Evolutionary conservation across 2,329 filamentous ascomycete genomes (phyloP).

Genomic region (Trichoderma harzianum): DNA sequence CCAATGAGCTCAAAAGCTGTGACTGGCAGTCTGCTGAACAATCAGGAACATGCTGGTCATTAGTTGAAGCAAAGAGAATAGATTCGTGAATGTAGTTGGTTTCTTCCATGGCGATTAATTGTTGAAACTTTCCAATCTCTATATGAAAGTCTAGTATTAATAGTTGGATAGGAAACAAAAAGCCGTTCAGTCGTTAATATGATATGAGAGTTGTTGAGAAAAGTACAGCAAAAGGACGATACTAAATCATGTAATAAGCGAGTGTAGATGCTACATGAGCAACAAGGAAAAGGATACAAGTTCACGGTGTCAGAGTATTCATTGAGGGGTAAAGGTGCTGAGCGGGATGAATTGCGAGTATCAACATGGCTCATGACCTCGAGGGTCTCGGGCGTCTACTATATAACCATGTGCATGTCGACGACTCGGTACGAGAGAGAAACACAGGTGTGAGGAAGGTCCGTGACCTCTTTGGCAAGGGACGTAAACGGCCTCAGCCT

Average conservation of each 20-base stretch:
- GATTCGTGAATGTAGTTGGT: neutral
- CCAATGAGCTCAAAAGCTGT: conserved; percentile 31
- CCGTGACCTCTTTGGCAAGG: neutral
- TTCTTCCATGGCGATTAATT: neutral
- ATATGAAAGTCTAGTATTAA: neutral
- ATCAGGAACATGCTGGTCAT: conserved; percentile 30
- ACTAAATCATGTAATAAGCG: neutral
- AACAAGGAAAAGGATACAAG: neutral
- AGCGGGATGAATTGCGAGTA: neutral
- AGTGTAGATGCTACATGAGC: neutral
- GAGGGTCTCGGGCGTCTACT: neutral
- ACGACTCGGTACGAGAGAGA: neutral
- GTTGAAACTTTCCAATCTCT: neutral
- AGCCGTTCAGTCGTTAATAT: neutral
- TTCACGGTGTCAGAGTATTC: neutral
- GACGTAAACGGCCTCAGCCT: neutral
- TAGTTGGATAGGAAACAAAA: neutral
- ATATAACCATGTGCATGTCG: neutral
- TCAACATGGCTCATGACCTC: neutral
- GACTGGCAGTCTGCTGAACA: conserved; percentile 36
- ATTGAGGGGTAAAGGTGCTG: neutral
- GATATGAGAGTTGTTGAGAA: neutral
- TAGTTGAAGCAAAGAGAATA: conserved; percentile 26
- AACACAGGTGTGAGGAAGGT: conserved; percentile 4
- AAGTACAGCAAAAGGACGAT: neutral